Base-by-base conservation (phyloP, 2,329 filamentous ascomycete species). In the Talaromyces pinophilus region DNA sequence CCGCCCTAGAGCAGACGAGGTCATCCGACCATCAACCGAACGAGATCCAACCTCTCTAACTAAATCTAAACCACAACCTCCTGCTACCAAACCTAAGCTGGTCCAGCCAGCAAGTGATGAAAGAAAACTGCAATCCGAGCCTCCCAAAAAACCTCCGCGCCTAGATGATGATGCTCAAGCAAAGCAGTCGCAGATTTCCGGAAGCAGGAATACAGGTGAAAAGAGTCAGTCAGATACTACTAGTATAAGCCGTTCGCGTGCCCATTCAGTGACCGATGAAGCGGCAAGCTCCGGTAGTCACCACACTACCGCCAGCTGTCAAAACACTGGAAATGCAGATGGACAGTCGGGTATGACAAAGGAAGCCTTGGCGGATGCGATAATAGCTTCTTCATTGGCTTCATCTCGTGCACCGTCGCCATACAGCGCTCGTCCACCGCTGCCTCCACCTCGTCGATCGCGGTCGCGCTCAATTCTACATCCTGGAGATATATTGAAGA, bases 381-480 rank as follows among this genome's bases (percentile, higher is more conserved):
- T 83, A 68, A 78, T 82, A 19, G 81, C 81, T 19, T 82, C 81
- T 11, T 82, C 81, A 40, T 69, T 82, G 2, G 81, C 81, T 64
- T 81, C 81, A 44, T 73, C 76, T 7, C 77, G 77, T 57, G 78
- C 77, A 38, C 75, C 78, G 13, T 80, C 81, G 13, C 72, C 78
- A 22, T 73, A 72, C n/a, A 79, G 71, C 57, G 68, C 70, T 8
- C 73, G 77, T 15, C 80, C 80, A 13, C 76, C 76, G 28, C 79
- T 78, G 17, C 80, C 79, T 17, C 75, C 74, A 42, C 76, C 75
- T 54, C 77, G 79, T 60, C 72, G 76, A 46, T 73, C 75, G 33
- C 75, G 77, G 50, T 76, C 77, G 50, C 74, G 72, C 52, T 78
- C 77, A 25, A 64, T 80, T 15, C 71, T 81, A 46, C 75, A 75